Percentiles rank a stretch among this genome's conserved stretches.
These are phyloP conservation scores for Fomitopsis pinicola DNA, from an alignment of 1,284 basidiomycete species.

Conservation along the genomic window DNA sequence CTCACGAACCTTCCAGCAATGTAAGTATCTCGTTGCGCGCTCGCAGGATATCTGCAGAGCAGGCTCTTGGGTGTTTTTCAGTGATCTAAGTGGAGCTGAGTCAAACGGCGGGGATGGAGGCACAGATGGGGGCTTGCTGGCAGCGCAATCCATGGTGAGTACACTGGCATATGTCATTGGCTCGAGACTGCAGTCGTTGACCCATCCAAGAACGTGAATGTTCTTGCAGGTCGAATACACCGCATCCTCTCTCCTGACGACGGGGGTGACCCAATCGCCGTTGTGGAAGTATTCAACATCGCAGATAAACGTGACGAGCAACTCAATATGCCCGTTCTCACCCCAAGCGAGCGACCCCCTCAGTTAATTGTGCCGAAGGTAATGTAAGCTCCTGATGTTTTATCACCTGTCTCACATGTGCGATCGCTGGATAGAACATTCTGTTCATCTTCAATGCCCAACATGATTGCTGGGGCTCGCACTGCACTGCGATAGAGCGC, in stretches of 20 bases:
- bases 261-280: neutral
- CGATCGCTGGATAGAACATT: neutral
- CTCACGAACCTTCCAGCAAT: neutral
- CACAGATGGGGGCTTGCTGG: no score
- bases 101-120: no score
- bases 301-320: neutral
- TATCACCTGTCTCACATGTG: neutral
- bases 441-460: neutral
- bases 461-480: neutral
- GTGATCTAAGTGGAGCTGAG: no score
- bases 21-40: slow-evolving; percentile 8
- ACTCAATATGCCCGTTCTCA: slow-evolving; percentile 11
- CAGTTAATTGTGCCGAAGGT: neutral
- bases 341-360: slow-evolving; percentile 2
- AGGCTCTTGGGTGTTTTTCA: slow-evolving; percentile 16
- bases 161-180: no score
- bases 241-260: neutral
- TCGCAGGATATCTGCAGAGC: slow-evolving; percentile 13
- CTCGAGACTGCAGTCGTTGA: no score
- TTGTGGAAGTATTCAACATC: slow-evolving; percentile 6
- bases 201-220: neutral
- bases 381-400: neutral
- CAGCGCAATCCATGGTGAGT: no score
- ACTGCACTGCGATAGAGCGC: neutral
- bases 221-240: neutral